phyloP scores from a whole-genome alignment of 768 basidiomycete species.

The Hydnomerulius pinastri region DNA sequence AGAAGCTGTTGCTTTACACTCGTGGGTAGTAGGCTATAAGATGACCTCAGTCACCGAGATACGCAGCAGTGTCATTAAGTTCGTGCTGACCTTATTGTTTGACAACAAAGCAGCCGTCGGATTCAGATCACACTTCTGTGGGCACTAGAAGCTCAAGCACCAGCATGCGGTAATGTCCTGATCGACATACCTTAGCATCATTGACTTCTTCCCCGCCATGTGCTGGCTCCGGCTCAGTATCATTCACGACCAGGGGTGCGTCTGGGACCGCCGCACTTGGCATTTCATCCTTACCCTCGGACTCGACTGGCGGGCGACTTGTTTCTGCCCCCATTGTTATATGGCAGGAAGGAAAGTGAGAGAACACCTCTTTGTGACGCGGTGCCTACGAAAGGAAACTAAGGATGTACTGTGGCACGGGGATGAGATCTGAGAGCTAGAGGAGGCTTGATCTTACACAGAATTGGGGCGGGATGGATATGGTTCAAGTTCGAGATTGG shows the following conservation, averaged over 20 bases:
- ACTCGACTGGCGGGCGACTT: neutral
- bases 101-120: neutral
- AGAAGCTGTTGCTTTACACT: conserved; percentile 2
- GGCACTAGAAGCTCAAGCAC: neutral
- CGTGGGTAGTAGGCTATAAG: neutral
- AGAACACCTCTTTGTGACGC: neutral
- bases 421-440: no score
- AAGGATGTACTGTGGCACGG: no score
- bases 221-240: neutral
- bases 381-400: neutral
- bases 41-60: neutral
- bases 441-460: no score
- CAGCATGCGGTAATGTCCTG: neutral
- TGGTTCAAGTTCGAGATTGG: no score
- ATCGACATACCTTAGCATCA: neutral
- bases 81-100: neutral
- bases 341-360: neutral
- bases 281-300: neutral
- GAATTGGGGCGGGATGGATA: no score
- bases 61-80: neutral
- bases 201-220: neutral
- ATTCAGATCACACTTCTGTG: neutral
- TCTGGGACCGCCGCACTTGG: neutral
- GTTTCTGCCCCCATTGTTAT: conserved; percentile 3
- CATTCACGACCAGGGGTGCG: neutral